Percentiles rank a stretch among this genome's conserved stretches.
Evolutionary conservation across 345 rosid genomes (phyloP).

Genomic region (Alliaria petiolata): DNA sequence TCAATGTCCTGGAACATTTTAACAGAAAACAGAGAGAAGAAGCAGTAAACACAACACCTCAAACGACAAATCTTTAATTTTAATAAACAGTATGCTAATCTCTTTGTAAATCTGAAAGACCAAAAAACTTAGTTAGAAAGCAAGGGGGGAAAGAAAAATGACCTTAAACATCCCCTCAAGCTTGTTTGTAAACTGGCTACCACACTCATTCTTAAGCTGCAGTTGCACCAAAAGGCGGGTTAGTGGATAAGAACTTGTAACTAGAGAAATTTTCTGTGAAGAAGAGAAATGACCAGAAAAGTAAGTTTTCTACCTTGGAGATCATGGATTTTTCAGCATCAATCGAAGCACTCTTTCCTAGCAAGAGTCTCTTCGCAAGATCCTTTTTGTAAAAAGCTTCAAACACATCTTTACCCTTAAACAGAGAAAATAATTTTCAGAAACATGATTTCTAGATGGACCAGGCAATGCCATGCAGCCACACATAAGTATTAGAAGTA

Average conservation of each 20-base stretch:
- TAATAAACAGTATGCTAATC: neutral
- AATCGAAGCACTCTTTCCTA: slow-evolving; percentile 94
- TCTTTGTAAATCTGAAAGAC: neutral
- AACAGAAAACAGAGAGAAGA: neutral
- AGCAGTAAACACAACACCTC: neutral
- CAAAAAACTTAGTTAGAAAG: no score
- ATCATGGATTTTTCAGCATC: slow-evolving; percentile 97
- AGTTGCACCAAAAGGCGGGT: slow-evolving; percentile 16
- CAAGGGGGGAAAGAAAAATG: neutral
- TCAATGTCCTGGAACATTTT: slow-evolving; percentile 63
- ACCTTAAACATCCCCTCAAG: slow-evolving; percentile 99
- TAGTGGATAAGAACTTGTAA: slow-evolving; percentile 18
- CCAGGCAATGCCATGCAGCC: neutral
- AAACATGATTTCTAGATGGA: neutral
- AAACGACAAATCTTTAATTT: neutral
- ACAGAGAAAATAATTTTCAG: neutral
- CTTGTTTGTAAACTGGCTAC: slow-evolving; percentile 90
- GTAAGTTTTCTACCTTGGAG: slow-evolving; percentile 53
- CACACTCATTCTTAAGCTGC: slow-evolving; percentile 95
- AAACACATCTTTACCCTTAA: slow-evolving; percentile 89
- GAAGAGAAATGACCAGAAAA: neutral
- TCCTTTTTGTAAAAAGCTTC: slow-evolving; percentile 96
- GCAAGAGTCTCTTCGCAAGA: slow-evolving; percentile 80
- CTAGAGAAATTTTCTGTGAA: neutral
- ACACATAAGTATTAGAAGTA: neutral